These are phyloP conservation scores for Termitomyces sp. DNA, from an alignment of 768 basidiomycete genomes.

Conservation along the genomic window DNA sequence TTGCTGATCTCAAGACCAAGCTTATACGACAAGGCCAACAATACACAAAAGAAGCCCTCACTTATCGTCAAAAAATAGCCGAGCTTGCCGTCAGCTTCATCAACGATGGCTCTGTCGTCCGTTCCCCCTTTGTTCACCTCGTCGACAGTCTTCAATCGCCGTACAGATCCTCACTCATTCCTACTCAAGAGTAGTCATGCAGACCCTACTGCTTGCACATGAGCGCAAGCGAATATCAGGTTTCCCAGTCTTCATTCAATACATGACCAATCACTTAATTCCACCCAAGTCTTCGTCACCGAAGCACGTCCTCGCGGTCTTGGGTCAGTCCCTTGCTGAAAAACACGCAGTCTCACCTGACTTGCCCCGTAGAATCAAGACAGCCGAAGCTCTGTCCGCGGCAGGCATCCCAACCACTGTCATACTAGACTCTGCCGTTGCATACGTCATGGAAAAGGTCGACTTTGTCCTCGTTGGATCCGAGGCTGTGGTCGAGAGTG, in stretches of 20 bases:
- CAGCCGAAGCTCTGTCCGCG: constrained; percentile 79
- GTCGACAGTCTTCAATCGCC: constrained; percentile 3
- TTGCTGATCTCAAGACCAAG: constrained; percentile 77
- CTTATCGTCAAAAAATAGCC: constrained; percentile 88
- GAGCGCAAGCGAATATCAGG: constrained; percentile 86
- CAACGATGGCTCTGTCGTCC: constrained; percentile 87
- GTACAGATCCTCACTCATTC: constrained; percentile 92
- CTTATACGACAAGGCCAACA: constrained; percentile 75
- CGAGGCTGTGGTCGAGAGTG: constrained; percentile 97
- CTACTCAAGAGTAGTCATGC: constrained; percentile 93
- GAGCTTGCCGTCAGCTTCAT: constrained; percentile 87
- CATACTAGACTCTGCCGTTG: constrained; percentile 93
- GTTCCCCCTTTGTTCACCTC: constrained; percentile 11
- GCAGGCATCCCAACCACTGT: constrained; percentile 94
- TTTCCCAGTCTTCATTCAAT: constrained; percentile 18
- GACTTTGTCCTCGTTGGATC: constrained; percentile 95
- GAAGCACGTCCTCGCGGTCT: constrained; percentile 88
- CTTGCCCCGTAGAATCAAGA: constrained; percentile 61
- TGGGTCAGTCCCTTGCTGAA: constrained; percentile 51
- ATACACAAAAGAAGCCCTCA: constrained; percentile 73
- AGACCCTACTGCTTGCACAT: constrained; percentile 87
- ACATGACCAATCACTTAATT: constrained; percentile 2
- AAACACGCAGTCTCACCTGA: constrained; percentile 5
- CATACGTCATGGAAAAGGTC: constrained; percentile 95
- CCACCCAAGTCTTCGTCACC: constrained; percentile 78